Percentiles rank a stretch among this genome's conserved stretches.
Evolutionary conservation across 2,329 filamentous ascomycete species (phyloP).

Genomic region (Colletotrichum gloeosporioides): DNA sequence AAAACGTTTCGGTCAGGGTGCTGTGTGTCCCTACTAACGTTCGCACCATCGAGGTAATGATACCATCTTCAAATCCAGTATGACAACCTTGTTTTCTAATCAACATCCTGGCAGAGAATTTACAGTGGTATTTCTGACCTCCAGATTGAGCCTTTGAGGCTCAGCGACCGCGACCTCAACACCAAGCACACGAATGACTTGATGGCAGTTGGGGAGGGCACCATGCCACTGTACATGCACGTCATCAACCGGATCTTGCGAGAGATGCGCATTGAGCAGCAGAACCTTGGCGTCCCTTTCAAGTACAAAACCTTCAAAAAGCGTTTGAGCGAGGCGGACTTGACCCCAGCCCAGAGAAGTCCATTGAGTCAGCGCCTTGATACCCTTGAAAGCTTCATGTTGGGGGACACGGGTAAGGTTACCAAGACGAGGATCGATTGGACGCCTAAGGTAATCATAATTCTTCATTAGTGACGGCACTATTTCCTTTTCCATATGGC

Average conservation of each 20-base stretch:
- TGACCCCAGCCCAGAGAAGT: slow-evolving; percentile 53
- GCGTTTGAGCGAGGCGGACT: slow-evolving; percentile 35
- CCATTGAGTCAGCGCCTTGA: slow-evolving; percentile 66
- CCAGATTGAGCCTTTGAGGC: slow-evolving; percentile 52
- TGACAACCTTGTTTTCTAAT: neutral
- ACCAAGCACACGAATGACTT: slow-evolving; percentile 63
- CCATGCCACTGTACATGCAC: slow-evolving; percentile 62
- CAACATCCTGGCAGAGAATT: slow-evolving; percentile 30
- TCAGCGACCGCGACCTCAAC: slow-evolving; percentile 59
- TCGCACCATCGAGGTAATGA: slow-evolving; percentile 31
- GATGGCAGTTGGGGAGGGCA: slow-evolving; percentile 56
- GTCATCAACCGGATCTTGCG: slow-evolving; percentile 61
- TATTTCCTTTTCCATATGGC: no score
- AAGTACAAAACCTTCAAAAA: slow-evolving; percentile 54
- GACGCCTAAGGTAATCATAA: slow-evolving; percentile 27
- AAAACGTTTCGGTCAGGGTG: slow-evolving; percentile 52
- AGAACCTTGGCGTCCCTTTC: slow-evolving; percentile 42
- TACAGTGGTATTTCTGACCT: slow-evolving; percentile 51
- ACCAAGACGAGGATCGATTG: slow-evolving; percentile 27
- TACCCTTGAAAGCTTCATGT: slow-evolving; percentile 69
- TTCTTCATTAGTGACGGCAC: neutral
- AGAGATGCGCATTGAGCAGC: slow-evolving; percentile 55
- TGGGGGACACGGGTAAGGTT: neutral
- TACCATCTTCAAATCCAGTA: neutral
- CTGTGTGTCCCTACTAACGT: slow-evolving; percentile 61